A percentile compares a stretch with the other conserved stretches of the same genome.
Conservation (phyloP, 2,329 filamentous ascomycete species). For the Sclerotinia borealis region DNA sequence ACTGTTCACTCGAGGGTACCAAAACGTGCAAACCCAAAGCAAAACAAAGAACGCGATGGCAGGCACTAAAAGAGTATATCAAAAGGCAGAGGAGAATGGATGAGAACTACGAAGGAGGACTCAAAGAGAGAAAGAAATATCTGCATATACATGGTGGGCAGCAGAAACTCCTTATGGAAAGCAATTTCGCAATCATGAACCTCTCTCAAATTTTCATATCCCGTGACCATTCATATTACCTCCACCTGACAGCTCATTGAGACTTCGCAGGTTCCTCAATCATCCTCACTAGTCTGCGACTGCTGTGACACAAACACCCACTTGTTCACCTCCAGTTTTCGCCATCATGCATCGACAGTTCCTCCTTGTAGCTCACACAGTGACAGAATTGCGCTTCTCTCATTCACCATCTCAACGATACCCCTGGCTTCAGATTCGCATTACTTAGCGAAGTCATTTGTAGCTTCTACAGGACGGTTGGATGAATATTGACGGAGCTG, state of each 20-base stretch:
- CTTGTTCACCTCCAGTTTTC: not conserved
- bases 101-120: not conserved
- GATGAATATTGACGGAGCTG: not conserved
- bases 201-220: not conserved
- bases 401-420: no score
- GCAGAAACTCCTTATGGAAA: not conserved
- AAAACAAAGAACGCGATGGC: not conserved
- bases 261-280: no score
- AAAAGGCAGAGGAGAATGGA: not conserved
- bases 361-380: not conserved
- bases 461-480: not conserved
- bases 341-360: not conserved
- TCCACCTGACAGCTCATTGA: not conserved
- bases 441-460: not conserved
- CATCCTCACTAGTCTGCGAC: not conserved
- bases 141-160: not conserved
- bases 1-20: no score
- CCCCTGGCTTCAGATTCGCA: no score
- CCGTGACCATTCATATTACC: rapidly evolving
- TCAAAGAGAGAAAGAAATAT: not conserved
- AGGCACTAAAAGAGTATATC: not conserved
- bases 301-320: no score
- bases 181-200: not conserved
- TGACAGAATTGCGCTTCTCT: no score
- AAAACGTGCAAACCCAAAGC: not conserved